Evolutionary conservation across 2,329 filamentous ascomycete genomes (phyloP).

Genomic region (Lasiodiplodia theobromae): DNA sequence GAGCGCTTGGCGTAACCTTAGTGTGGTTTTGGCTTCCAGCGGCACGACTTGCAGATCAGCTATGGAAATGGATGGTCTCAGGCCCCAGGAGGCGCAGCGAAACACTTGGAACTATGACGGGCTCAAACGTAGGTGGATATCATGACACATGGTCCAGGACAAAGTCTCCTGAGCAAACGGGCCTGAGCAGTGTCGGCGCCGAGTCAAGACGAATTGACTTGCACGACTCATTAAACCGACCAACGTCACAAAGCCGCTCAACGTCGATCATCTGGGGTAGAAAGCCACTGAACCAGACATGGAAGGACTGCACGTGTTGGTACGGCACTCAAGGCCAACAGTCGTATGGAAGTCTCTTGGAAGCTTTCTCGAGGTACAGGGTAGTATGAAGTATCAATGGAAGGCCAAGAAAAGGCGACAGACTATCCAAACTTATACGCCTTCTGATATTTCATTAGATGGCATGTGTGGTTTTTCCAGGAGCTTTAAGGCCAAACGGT

Average conservation of each 20-base stretch:
- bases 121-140: slow-evolving; percentile 47
- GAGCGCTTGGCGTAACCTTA: slow-evolving; percentile 55
- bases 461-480: too few relatives aligned
- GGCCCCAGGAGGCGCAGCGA: slow-evolving; percentile 76
- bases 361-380: too few relatives aligned
- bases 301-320: too few relatives aligned
- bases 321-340: too few relatives aligned
- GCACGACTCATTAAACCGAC: background rate
- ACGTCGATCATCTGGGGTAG: too few relatives aligned
- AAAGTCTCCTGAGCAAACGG: background rate
- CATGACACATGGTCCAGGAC: slow-evolving; percentile 42
- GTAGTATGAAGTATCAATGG: too few relatives aligned
- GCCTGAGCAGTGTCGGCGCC: background rate
- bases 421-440: background rate
- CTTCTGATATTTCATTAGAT: background rate
- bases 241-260: background rate
- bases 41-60: slow-evolving; percentile 83
- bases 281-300: too few relatives aligned
- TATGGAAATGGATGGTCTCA: slow-evolving; percentile 86
- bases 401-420: too few relatives aligned
- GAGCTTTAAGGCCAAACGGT: too few relatives aligned
- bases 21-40: slow-evolving; percentile 78
- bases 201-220: background rate
- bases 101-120: slow-evolving; percentile 77
- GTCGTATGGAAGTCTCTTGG: too few relatives aligned